Conservation (phyloP, 2,329 filamentous ascomycete species). For the Diaporthe longicolla region DNA sequence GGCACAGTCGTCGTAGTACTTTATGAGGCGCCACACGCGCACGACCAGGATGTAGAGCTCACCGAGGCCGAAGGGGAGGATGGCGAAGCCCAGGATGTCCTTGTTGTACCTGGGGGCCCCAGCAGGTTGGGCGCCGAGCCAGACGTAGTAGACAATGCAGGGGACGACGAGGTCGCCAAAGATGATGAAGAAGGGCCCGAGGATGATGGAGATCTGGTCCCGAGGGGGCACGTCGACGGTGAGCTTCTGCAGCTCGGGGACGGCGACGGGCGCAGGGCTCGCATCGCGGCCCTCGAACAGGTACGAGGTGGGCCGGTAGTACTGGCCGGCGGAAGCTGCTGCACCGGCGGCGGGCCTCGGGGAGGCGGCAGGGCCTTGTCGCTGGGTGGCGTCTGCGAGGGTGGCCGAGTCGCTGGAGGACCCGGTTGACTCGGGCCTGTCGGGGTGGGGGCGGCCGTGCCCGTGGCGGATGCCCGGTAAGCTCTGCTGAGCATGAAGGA, state of each 20-base stretch:
- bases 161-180: constrained; percentile 41
- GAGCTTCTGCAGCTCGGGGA: constrained; percentile 38
- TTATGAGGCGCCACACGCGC: constrained; percentile 35
- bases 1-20: constrained; percentile 38
- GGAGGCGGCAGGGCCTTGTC: neutral
- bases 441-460: neutral
- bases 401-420: constrained; percentile 28
- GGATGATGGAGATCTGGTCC: constrained; percentile 40
- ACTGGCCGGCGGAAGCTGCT: neutral
- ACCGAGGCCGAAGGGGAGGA: constrained; percentile 61
- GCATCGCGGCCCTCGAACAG: constrained; percentile 37
- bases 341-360: neutral
- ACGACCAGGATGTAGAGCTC: constrained; percentile 44
- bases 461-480: constrained; percentile 4
- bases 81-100: constrained; percentile 76
- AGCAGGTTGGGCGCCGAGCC: constrained; percentile 26
- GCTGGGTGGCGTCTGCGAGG: constrained; percentile 8
- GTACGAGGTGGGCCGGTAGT: constrained; percentile 27
- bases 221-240: constrained; percentile 36
- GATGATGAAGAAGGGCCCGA: constrained; percentile 41
- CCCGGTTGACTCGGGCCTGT: neutral
- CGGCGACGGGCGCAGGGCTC: constrained; percentile 10
- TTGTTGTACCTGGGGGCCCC: constrained; percentile 34
- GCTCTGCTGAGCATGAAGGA: constrained; percentile 9
- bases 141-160: constrained; percentile 42